Base-by-base conservation (phyloP, 2,329 filamentous ascomycete species). In the Alternaria longipes region DNA sequence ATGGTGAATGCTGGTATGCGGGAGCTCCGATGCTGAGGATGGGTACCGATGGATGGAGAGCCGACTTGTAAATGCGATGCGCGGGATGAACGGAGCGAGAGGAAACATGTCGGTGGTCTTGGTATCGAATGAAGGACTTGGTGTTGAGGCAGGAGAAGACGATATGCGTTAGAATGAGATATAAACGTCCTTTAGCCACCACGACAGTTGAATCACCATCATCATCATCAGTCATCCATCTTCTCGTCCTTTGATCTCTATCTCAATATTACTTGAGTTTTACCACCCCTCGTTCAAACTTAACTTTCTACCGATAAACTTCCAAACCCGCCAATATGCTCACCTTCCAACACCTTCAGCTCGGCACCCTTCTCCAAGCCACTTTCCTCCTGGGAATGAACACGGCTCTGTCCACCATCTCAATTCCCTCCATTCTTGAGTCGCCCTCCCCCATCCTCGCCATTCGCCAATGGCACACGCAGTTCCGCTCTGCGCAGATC, bases 371-470 rank as follows among this genome's bases (percentile, higher is more conserved):
- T 5, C 24, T 56, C 11, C 54, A 56, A 32, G 54, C 54, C 8
- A 56, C 54, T n/a, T 56, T 56, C 9, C 54, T 56, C 32, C 34
- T 50, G 4, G 44, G 44, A 8, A 30, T 56, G 42, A 56, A 50
- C 24, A 50, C 44, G 2, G 54, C 54, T 34, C 3, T 56, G 0
- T 47, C 40, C 8, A 50, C n/a, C 6, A 56, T 56, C n/a, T 56
- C 54, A 0, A 56, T 56, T 6, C 44, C 54, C 5, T 47, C 53
- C 30, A 26, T 55, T 0, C 42, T 55, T 8, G 18, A 47, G 3
- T 55, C 53, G 8, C 53, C 53, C 0, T 55, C 53, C 8, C 53
- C 53, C 0, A 55, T 55, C 4, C 42, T 55, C n/a, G 53, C 53
- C 12, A 40, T 55, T 14, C 32, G 53, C 16, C 42, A 55, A 55